Evolutionary conservation across 371 early-diverging fungal genomes (phyloP).

Genomic region (Mucor circinelloides): DNA sequence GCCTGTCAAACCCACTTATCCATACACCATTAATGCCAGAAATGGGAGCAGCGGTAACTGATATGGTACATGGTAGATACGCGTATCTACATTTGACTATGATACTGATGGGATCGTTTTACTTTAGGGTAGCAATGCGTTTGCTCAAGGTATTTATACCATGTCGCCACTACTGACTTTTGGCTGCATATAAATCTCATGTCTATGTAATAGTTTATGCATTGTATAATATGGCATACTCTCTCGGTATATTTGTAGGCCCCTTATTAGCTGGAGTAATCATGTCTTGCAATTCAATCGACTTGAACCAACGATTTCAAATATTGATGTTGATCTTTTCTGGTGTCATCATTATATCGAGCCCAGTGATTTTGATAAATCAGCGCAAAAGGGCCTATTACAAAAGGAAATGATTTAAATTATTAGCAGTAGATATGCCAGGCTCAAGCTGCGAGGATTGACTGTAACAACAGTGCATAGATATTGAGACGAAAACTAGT

Average conservation of each 20-base stretch:
- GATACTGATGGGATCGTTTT: neutral
- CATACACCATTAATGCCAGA: slow-evolving; percentile 42
- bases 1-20: slow-evolving; percentile 38
- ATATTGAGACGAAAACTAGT: no score
- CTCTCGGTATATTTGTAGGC: slow-evolving; percentile 40
- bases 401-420: neutral
- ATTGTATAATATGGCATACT: slow-evolving; percentile 35
- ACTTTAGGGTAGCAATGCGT: slow-evolving; percentile 7
- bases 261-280: slow-evolving; percentile 37
- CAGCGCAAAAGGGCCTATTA: neutral
- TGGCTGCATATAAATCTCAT: no score
- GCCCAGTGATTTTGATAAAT: neutral
- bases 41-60: slow-evolving; percentile 38
- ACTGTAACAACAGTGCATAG: neutral
- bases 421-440: neutral
- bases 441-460: no score
- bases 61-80: slow-evolving; percentile 32
- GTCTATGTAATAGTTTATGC: slow-evolving; percentile 20
- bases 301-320: neutral
- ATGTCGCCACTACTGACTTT: no score
- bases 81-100: neutral
- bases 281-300: neutral
- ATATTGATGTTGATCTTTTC: slow-evolving; percentile 8
- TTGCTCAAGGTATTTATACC: slow-evolving; percentile 18
- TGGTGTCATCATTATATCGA: neutral